Base-by-base conservation (phyloP, 805 yeast genomes). In the Ogataea pini region DNA sequence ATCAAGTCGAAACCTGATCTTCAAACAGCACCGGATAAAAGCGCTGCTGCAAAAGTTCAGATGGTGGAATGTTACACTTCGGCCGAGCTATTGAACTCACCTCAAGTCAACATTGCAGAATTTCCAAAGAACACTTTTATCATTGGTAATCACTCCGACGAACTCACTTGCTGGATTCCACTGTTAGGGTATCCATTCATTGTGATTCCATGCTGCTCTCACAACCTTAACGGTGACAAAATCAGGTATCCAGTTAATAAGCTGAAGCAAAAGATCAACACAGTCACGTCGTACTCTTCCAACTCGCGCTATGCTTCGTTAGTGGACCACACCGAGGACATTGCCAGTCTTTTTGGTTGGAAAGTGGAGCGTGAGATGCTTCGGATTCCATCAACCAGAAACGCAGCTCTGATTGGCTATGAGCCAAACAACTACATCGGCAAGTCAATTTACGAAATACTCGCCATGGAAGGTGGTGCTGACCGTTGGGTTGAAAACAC, bases 181-280 rank as follows among this genome's bases (percentile, higher is more conserved):
- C 70, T 92, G 9, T 68, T 92, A 9, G 90, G 89, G 0, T 86
- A 77, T 52, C 96, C 97, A 6, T 92, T 89, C 63, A 72, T 92
- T 73, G 96, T 89, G 8, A 88, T 92, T 36, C 98, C 98, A 9
- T 92, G 98, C 64, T 92, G 98, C 65, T 90, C 97, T 0, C 96
- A 92, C 66, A 81, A 86, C 2, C 74, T 92, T 36, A 78, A 83
- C 5, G 98, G 98, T 2, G 83, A 81, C 24, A 82, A 82, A 57
- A 72, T 76, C 2, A 74, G 97, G 58, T 91, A 78, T 59, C 71
- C 82, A 13, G 77, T 79, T 1, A 72, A 73, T 46, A 70, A 61
- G 47, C 45, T 34, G 10, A 48, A 36, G 16, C 62, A 47, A 37
- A 54, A 47, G 20, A 27, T 48, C 16, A 48, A 49, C 32, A 51